Base-by-base conservation (phyloP, 2,329 filamentous ascomycete species). In the Colletotrichum paranaense region DNA sequence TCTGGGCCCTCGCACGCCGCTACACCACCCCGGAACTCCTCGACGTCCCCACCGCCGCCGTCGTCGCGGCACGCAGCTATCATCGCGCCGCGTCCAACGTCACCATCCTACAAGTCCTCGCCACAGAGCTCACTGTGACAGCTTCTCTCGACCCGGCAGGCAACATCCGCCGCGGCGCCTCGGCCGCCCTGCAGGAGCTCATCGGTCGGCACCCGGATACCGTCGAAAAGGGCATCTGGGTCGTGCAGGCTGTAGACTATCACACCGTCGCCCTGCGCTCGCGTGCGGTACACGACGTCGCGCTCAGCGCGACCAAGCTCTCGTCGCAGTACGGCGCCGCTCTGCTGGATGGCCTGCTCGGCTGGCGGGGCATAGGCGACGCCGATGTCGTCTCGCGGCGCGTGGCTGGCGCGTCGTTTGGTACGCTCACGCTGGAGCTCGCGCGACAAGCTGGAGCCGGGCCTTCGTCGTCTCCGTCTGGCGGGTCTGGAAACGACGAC, bases 181-280 rank as follows among this genome's bases (percentile, higher is more conserved):
- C 97, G 30, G 97, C 97, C 56, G 97, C 97, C 2, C 85, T 99
- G 49, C 97, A 99, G 80, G 97, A 99, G 80, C 88, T 99, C 16
- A 93, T 98, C 72, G 97, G 97, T 12, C 91, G 97, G 11, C 96
- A 99, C 82, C 96, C 97, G 0, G 92, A 98, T 78, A 95, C 90
- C 0, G 91, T 98, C 42, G 86, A 89, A 19, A 87, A 95, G 78
- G 97, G 96, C 0, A 98, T 99, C 69, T 84, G 91, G 55, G 88
- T 98, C 2, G 95, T 98, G 0, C 97, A 98, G 79, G 89, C 90
- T 2, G 94, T 98, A 1, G 97, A 99, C 79, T 99, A 98, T 79
- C 95, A 98, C 80, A 91, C 94, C 49, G 95, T 99, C 24, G 96
- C 97, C 3, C 88, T 97, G n/a, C 90, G 96, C 28, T 92, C 93